Evolutionary conservation across 2,329 filamentous ascomycete genomes (phyloP).

Genomic region (Pseudogymnoascus sp.): DNA sequence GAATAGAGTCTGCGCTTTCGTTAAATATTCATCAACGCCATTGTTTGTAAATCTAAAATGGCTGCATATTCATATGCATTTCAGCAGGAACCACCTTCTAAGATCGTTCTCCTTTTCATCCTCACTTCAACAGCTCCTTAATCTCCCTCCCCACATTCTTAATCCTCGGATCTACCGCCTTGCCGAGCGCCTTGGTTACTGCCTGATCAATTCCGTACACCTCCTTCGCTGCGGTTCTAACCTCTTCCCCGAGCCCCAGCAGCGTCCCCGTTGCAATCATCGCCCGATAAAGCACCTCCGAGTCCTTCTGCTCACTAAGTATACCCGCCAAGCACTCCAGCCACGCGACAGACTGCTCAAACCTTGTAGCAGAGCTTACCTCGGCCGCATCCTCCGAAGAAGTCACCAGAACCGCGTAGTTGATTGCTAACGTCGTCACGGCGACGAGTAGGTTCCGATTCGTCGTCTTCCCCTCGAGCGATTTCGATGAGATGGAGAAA

Average conservation of each 20-base stretch:
- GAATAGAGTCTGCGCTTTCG: background rate
- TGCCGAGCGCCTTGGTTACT: slow-evolving; percentile 39
- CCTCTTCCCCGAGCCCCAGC: slow-evolving; percentile 46
- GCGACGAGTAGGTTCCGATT: slow-evolving; percentile 82
- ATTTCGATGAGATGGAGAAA: slow-evolving; percentile 41
- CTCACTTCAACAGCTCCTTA: slow-evolving; percentile 33
- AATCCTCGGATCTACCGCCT: slow-evolving; percentile 51
- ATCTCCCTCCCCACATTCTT: slow-evolving; percentile 54
- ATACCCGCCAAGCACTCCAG: slow-evolving; percentile 55
- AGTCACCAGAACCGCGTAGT: slow-evolving; percentile 68
- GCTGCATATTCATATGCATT: background rate
- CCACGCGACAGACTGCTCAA: slow-evolving; percentile 37
- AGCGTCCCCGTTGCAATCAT: slow-evolving; percentile 79
- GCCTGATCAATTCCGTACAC: slow-evolving; percentile 43
- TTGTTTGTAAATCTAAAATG: background rate
- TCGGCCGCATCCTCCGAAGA: slow-evolving; percentile 19
- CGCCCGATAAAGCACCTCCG: slow-evolving; percentile 74
- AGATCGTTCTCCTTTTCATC: background rate
- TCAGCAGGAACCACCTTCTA: background rate
- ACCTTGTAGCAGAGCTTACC: slow-evolving; percentile 28
- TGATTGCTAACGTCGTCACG: slow-evolving; percentile 72
- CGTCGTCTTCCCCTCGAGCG: slow-evolving; percentile 55
- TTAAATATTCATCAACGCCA: background rate
- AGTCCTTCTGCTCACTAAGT: slow-evolving; percentile 59
- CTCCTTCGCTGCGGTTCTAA: slow-evolving; percentile 49